Evolutionary conservation across 208 protist species (phyloP), one percentile per base, ranked within the genome.

Genomic region (Trypanosoma mega): DNA sequence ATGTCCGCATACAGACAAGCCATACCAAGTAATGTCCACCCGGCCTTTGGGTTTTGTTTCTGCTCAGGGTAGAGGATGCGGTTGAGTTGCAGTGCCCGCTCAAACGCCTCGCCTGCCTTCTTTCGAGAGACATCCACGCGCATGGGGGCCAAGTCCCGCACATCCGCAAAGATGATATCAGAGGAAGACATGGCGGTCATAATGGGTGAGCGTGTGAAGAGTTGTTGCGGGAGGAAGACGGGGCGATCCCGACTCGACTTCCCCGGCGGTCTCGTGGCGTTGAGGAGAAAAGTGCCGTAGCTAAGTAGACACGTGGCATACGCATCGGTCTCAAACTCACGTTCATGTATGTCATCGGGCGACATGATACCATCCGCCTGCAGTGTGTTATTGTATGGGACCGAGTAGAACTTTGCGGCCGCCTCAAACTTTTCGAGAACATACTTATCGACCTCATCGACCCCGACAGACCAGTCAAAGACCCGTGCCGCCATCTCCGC

Each of bases 1-100:
- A 78, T 90, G 66, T 95, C 88, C n/a, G 82, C 88, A 68, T 92
- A 95, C 54, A 89, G 72, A 55, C 78, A 87, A 7, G 82, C 88
- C 85, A 95, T 90, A 14, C 70, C 45, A 16, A 80, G 56, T 14
- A 95, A 72, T 45, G 72, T 85, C 66, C 74, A 79, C 5, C 74
- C 75, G 0, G 85, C 88, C 18, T 73, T 51, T 1, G 78, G 51
- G 63, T 95, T 92, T 48, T 86, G 55, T 27, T 74, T 73, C 7
- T 73, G 18, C 7, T 90, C 71, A 11, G 84, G 80, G 57, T 80
- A 82, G 2, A 90, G 57, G 23, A 65, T 64, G 23, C 88, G 88
- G 46, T 92, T 95, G 29, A 92, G 43, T 49, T 89, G 51, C 21
- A 95, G 63, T 11, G 80, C 85, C 7, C 82, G 76, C 49, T 92